Base-by-base conservation (phyloP, 768 basidiomycete species). In the Leccinum truebloodii region DNA sequence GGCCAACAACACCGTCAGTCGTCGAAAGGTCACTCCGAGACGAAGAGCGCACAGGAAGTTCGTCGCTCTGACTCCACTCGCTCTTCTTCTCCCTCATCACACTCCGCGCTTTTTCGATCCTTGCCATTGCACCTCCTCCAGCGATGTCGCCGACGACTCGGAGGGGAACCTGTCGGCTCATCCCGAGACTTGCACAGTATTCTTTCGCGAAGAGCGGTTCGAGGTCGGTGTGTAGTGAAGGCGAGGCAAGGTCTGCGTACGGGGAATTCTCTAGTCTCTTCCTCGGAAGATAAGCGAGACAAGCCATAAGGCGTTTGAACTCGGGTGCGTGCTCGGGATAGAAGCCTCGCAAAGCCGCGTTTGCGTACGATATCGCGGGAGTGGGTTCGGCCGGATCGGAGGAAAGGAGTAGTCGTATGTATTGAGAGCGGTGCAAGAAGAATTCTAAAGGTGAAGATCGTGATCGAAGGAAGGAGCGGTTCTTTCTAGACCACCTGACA, bases 41-140 rank as follows among this genome's bases (percentile, higher is more conserved):
- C 8, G 60, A 49, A 51, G 20, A 26, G 30, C 69, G 7, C 30
- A 98, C 95, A 7, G 96, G 95, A 52, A 98, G 76, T 70, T 98
- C 96, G 58, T 92, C 88, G 22, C 85, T 83, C 65, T 90, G 90
- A 71, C 86, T 89, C 90, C 96, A 97, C 76, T 94, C 93, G 65
- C 91, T 94, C 79, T 93, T 90, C 66, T 89, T 82, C 70, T 96
- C 94, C 64, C 92, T 86, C 89, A 98, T 92, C 28, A 98, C 92
- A 63, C 88, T 90, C 62, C 92, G 83, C 6, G 94, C 95, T 73
- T 98, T 98, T 77, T 96, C 94, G 49, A 98, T 95, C 68, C 90
- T 86, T 6, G 90, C 88, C 59, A 98, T 75, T 0, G 95, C 95
- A 3, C 95, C 94, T 5, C 92, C 90, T 0, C 91, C 93, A 1